Conservation (phyloP, 768 basidiomycete species). For the Boletus bicolor region DNA sequence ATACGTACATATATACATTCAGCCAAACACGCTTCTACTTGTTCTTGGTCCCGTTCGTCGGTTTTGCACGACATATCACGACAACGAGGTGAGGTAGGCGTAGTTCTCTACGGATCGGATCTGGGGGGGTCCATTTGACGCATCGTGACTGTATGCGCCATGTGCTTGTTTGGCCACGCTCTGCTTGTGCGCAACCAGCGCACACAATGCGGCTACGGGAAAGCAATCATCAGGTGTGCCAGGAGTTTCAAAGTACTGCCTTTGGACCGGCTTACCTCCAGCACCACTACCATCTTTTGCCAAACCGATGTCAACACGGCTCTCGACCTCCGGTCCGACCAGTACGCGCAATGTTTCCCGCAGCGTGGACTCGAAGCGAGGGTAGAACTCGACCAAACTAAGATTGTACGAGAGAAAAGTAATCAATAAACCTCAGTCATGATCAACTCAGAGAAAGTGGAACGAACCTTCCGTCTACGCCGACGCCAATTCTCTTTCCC, state of each 20-base stretch:
- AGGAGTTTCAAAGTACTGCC: not conserved
- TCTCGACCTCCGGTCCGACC: conserved; percentile 79
- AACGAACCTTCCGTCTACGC: conserved; percentile 86
- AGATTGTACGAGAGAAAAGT: not conserved
- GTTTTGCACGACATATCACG: conserved; percentile 11
- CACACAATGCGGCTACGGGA: conserved; percentile 75
- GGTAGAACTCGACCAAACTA: conserved; percentile 91
- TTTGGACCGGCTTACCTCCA: conserved; percentile 65
- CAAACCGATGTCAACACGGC: conserved; percentile 78
- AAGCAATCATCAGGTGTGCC: conserved; percentile 6
- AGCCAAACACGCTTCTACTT: not conserved
- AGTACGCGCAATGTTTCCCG: conserved; percentile 71
- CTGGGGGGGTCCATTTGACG: conserved; percentile 2
- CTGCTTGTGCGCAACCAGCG: conserved; percentile 44
- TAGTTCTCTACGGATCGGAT: conserved; percentile 10
- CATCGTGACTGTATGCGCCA: conserved; percentile 7
- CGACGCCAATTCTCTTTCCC: conserved; percentile 65
- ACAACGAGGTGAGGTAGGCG: conserved; percentile 22
- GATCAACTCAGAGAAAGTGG: not conserved
- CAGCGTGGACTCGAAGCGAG: conserved; percentile 73
- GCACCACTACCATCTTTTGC: conserved; percentile 98
- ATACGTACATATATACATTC: conserved; percentile 15
- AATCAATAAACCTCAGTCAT: not conserved
- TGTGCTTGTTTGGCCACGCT: conserved; percentile 12
- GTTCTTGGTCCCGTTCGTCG: not conserved